Percentiles rank a stretch among this genome's conserved stretches.
Conservation (phyloP, 192 early-diverging fungal genomes). For the Coemansia sp. region DNA sequence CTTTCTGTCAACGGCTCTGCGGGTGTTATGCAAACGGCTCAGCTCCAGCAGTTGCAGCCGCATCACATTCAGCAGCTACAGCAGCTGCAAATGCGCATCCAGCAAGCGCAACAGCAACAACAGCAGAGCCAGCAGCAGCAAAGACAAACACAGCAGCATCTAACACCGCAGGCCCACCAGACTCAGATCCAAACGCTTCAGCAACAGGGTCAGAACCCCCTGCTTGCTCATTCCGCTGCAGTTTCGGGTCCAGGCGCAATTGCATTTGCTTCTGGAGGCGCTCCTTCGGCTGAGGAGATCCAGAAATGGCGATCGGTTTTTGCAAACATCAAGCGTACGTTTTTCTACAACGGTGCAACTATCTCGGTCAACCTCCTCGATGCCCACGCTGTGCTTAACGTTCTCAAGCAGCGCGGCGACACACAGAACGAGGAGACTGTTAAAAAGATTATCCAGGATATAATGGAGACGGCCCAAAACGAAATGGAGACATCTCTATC, state of each 20-base stretch:
- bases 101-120: slow-evolving; percentile 20
- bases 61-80: slow-evolving; percentile 11
- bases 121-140: slow-evolving; percentile 9
- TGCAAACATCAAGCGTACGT: slow-evolving; percentile 21
- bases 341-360: slow-evolving; percentile 14
- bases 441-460: slow-evolving; percentile 16
- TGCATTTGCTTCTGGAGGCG: background rate
- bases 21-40: background rate
- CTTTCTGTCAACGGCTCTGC: background rate
- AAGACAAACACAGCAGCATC: slow-evolving; percentile 15
- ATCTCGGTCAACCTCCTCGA: slow-evolving; percentile 10
- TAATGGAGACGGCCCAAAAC: slow-evolving; percentile 9
- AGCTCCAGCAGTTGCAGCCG: slow-evolving; percentile 3
- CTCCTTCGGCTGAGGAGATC: slow-evolving; percentile 15
- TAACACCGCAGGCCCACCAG: background rate
- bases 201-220: slow-evolving; percentile 19
- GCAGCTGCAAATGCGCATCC: slow-evolving; percentile 17
- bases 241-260: background rate
- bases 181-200: slow-evolving; percentile 15
- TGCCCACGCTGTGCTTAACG: slow-evolving; percentile 10
- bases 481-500: slow-evolving; percentile 10
- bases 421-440: slow-evolving; percentile 5
- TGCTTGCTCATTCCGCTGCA: background rate
- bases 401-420: slow-evolving; percentile 16
- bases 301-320: slow-evolving; percentile 20